Base-by-base conservation (phyloP, 2,329 filamentous ascomycete species). In the Trichoderma atroviride region DNA sequence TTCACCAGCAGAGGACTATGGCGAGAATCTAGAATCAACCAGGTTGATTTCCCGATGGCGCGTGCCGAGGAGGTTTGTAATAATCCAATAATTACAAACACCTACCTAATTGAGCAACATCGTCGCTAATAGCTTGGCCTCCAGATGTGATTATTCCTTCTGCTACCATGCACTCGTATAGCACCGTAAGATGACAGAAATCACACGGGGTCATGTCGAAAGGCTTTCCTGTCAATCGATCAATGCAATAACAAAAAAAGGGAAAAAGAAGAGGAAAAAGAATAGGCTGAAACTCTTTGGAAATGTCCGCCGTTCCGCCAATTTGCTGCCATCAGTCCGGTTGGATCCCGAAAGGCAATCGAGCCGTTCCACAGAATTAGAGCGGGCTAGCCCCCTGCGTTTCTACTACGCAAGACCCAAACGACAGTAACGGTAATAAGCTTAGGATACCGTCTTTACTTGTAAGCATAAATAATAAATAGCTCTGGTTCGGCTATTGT, bases 51-150 rank as follows among this genome's bases (percentile, higher is more conserved):
- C 52, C 5, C 19, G 47, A 64, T 43, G 24, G 55, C 29, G 40
- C 31, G 53, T n/a, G 3, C 40, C 24, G 27, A 50, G 33, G 11
- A 59, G 27, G 33, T 31, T 52, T 55, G 31, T 24, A 33, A 27
- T 24, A 16, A 50, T 37, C n/a, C 40, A 24, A 24, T 29, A 31
- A 24, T 56, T 43, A 40, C 2, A 57, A 50, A n/a, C 53, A 66
- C 62, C 62, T 66, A 57, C 62, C 53, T 40, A 47, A 66, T 66
- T 47, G n/a, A 57, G 62, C n/a, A 57, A 35, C 31, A 43, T 19
- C 40, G 40, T 43, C 35, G 31, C 19, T 37, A n/a, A n/a, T 37
- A 11, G 33, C 31, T 37, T 31, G 29, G 29, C 53, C n/a, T n/a
- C 40, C 40, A 43, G 40, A 43, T 19, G 37, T 43, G 37, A 16